Base-by-base conservation (phyloP, 257 asterid genomes). In the Capsicum rhomboideum region DNA sequence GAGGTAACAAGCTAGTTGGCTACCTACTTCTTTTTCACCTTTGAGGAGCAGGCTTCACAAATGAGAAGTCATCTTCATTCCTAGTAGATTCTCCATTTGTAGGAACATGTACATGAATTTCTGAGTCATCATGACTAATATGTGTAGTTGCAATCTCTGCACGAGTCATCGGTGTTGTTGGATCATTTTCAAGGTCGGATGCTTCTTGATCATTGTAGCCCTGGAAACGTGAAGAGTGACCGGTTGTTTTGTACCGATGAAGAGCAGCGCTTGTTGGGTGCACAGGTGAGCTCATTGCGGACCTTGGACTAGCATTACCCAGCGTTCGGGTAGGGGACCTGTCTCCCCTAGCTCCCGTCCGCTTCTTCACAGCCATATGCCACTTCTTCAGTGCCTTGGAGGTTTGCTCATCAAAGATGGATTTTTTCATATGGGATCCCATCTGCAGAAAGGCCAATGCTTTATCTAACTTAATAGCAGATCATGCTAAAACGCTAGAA, bases 401-500 rank as follows among this genome's bases (percentile, higher is more conserved):
- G 3, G 98, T 96, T 87, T 94, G 98, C 16, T 94, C 99, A 56
- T 94, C 99, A 58, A 96, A 94, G 79, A 96, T 94, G 3, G 96
- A 83, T 75, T 84, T 96, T 91, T 96, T 94, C 98, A 96, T 93
- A 37, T 88, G 79, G n/a, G 98, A 91, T 0, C 98, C 98, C 98
- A 94, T 96, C 97, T 95, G 93, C 54, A 40, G 53, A 77, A 50
- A 50, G 63, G 82, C 61, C 17, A 77, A 17, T 28, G 82, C 17
- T 50, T 75, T 26, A 23, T 14, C 81, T 50, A 77, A 77, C 26
- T 50, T 50, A 50, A 77, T 0, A 77, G 34, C 40, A 46, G 21
- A 74, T 74, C 80, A 44, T 12, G 59, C 80, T 74, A 74, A 12
- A 74, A 74, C 37, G 31, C 58, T 23, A 46, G 58, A 46, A 8